phyloP scores from a whole-genome alignment of 1,284 basidiomycete genomes.

The Papiliotrema laurentii region DNA sequence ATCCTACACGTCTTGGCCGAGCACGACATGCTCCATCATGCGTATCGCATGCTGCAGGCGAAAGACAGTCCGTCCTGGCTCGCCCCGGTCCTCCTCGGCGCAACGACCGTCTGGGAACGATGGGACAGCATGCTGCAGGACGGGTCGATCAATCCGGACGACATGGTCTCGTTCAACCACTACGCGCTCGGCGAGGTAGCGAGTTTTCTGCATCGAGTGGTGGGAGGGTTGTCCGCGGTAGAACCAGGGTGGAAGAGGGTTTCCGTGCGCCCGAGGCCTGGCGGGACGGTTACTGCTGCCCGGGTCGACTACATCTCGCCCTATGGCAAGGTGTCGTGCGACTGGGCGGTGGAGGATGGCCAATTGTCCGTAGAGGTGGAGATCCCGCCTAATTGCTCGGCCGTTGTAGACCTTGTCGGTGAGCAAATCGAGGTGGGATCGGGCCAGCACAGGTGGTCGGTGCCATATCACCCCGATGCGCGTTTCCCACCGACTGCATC shows the following conservation, averaged over 20 bases:
- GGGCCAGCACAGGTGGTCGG: background rate
- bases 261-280: conserved; percentile 22
- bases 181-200: conserved; percentile 30
- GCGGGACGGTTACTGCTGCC: conserved; percentile 25
- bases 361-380: conserved; percentile 11
- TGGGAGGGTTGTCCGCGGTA: conserved; percentile 22
- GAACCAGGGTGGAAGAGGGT: conserved; percentile 19
- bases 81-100: conserved; percentile 20
- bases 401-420: conserved; percentile 13
- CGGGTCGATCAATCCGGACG: conserved; percentile 33
- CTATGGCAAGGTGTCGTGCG: conserved; percentile 12
- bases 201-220: conserved; percentile 19
- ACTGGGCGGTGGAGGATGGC: conserved; percentile 14
- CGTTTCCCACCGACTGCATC: background rate
- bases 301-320: conserved; percentile 9
- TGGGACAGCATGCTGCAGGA: conserved; percentile 39
- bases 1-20: conserved; percentile 18
- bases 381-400: conserved; percentile 20
- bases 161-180: conserved; percentile 37
- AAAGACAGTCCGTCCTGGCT: conserved; percentile 22
- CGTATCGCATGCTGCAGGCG: conserved; percentile 27
- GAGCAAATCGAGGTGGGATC: background rate
- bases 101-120: conserved; percentile 35
- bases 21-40: conserved; percentile 13
- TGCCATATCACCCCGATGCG: background rate